phyloP scores from a whole-genome alignment of 2,329 filamentous ascomycete species.

The Fusarium sp. region DNA sequence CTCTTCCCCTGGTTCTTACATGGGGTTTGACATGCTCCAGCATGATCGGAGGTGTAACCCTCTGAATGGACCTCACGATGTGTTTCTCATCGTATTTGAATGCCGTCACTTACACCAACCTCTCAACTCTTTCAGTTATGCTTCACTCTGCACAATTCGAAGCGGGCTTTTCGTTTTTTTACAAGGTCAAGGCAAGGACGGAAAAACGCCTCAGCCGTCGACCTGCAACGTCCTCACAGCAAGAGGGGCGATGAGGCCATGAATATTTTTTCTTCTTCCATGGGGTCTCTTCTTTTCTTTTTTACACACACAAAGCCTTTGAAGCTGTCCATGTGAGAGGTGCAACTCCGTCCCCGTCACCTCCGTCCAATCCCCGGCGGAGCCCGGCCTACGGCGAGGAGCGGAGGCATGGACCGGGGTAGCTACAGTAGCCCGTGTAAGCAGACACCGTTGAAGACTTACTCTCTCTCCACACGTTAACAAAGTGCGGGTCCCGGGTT shows the following conservation, averaged over 20 bases:
- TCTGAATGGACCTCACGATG: not conserved
- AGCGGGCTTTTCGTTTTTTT: not conserved
- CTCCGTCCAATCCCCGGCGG: slow-evolving; percentile 5
- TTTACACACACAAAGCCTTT: not conserved
- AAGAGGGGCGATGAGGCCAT: slow-evolving; percentile 7
- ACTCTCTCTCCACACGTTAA: slow-evolving; percentile 10
- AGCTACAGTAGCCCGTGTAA: not conserved
- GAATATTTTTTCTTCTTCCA: not conserved
- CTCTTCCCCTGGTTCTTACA: slow-evolving; percentile 1
- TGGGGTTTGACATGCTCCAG: slow-evolving; percentile 3
- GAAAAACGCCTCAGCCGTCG: slow-evolving; percentile 13
- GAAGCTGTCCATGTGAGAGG: slow-evolving; percentile 22
- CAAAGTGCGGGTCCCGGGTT: slow-evolving; percentile 22
- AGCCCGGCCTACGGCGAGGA: slow-evolving; percentile 28
- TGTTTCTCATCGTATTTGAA: not conserved
- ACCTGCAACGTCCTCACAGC: slow-evolving; percentile 18
- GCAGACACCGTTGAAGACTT: slow-evolving; percentile 9
- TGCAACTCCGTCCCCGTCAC: slow-evolving; percentile 1
- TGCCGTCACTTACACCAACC: not conserved
- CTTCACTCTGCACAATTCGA: not conserved
- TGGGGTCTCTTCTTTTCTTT: not conserved
- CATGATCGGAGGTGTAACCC: slow-evolving; percentile 5
- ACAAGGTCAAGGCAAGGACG: not conserved
- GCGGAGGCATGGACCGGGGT: slow-evolving; percentile 30
- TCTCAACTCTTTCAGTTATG: not conserved